A percentile compares a stretch with the other conserved stretches of the same genome.
Evolutionary conservation across 164 flowering plant species (phyloP).

Genomic region (Taxillus chinensis): DNA sequence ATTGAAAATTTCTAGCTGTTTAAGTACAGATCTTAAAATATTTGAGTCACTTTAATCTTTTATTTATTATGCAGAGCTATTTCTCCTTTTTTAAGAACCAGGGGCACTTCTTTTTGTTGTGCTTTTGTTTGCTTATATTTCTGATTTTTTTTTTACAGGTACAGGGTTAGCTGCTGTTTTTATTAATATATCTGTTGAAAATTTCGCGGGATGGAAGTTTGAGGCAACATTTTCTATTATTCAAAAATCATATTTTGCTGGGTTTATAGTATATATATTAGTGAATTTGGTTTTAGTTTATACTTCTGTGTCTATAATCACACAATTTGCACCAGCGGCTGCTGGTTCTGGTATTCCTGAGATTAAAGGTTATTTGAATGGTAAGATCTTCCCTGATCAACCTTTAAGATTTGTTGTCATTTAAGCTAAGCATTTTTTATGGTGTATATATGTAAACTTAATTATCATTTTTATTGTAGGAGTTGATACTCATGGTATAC

Average conservation of each 20-base stretch:
- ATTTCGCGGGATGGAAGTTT: slow-evolving; percentile 97
- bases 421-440: no score
- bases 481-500: slow-evolving; percentile 83
- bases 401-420: neutral
- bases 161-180: slow-evolving; percentile 89
- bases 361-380: slow-evolving; percentile 95
- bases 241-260: slow-evolving; percentile 82
- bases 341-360: slow-evolving; percentile 99
- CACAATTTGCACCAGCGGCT: slow-evolving; percentile 91
- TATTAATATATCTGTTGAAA: slow-evolving; percentile 89
- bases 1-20: no score
- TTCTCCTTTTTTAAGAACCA: neutral
- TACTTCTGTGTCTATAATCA: slow-evolving; percentile 80
- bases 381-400: slow-evolving; percentile 24
- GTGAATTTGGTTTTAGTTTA: slow-evolving; percentile 73
- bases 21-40: no score
- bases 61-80: neutral
- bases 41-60: no score
- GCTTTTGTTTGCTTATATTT: neutral
- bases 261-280: slow-evolving; percentile 62
- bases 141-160: slow-evolving; percentile 34
- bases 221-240: slow-evolving; percentile 68
- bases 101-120: no score
- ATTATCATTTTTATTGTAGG: slow-evolving; percentile 38
- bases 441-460: neutral